These are phyloP conservation scores for Vishniacozyma victoriae DNA, from an alignment of 768 basidiomycete species.

Conservation along the genomic window DNA sequence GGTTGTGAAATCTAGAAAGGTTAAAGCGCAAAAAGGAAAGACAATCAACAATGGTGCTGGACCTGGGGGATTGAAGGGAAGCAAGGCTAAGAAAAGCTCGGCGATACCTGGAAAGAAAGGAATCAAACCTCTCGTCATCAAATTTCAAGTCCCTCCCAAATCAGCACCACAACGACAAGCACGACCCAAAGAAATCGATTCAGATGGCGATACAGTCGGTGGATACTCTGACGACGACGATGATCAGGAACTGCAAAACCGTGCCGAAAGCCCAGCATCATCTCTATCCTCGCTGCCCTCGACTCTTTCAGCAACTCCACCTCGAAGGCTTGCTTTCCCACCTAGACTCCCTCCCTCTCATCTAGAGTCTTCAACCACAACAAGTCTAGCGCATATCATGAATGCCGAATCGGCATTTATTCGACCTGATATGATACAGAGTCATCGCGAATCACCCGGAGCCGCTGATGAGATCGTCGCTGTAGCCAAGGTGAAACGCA, in stretches of 20 bases:
- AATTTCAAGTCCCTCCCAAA: slow-evolving; percentile 8
- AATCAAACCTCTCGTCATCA: not conserved
- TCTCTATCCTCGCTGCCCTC: slow-evolving; percentile 6
- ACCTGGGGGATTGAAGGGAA: not conserved
- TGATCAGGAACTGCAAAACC: not conserved
- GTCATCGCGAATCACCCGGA: not conserved
- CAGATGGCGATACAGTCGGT: slow-evolving; percentile 39
- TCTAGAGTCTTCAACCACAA: not conserved
- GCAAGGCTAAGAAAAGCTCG: slow-evolving; percentile 10
- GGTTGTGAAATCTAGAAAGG: not conserved
- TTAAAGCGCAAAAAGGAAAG: not conserved
- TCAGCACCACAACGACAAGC: not conserved
- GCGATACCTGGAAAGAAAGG: not conserved
- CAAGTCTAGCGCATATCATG: not conserved
- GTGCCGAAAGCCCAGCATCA: not conserved
- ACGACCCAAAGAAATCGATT: slow-evolving; percentile 31
- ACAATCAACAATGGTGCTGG: not conserved
- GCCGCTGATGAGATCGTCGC: not conserved
- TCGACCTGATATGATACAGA: not conserved
- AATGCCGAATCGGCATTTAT: not conserved
- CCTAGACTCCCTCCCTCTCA: slow-evolving; percentile 4
- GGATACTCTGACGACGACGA: slow-evolving; percentile 23
- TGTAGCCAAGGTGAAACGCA: not conserved
- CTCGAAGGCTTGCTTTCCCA: slow-evolving; percentile 11
- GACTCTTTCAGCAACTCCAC: slow-evolving; percentile 3